Conservation (phyloP, 495 filamentous ascomycete genomes). For the Aspergillus saccharolyticus region DNA sequence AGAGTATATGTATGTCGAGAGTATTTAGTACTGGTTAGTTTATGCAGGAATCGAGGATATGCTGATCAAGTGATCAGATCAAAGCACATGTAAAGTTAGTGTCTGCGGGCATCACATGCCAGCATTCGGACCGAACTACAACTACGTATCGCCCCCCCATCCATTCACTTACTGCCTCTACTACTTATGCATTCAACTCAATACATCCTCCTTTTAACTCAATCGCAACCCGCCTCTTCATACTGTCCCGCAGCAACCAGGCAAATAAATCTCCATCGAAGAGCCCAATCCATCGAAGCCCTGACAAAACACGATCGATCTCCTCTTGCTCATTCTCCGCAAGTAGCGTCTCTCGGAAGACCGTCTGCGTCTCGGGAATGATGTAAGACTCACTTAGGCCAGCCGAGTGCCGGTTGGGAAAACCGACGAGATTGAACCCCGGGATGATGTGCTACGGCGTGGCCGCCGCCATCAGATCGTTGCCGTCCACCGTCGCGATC, state of each 20-base stretch:
- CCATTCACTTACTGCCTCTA: not conserved
- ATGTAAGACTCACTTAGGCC: not conserved
- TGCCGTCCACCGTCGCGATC: not conserved
- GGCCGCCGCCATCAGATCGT: not conserved
- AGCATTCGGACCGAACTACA: too few species aligned
- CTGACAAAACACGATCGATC: not conserved
- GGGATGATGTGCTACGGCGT: not conserved
- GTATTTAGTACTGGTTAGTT: too few species aligned
- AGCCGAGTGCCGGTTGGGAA: not conserved
- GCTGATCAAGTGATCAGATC: too few species aligned
- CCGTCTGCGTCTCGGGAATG: not conserved
- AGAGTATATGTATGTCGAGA: too few species aligned
- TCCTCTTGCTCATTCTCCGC: not conserved
- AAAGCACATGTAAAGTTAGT: too few species aligned
- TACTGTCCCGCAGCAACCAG: not conserved
- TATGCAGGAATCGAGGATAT: too few species aligned
- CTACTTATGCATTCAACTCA: not conserved
- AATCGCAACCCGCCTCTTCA: not conserved
- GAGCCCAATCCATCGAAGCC: not conserved
- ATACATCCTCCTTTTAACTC: not conserved
- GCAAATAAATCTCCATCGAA: not conserved
- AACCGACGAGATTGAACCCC: not conserved
- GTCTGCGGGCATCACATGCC: not conserved
- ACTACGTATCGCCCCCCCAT: not conserved
- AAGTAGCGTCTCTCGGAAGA: constrained; percentile 2